Evolutionary conservation across 192 early-diverging fungal genomes (phyloP).

Genomic region (Podila epigama): DNA sequence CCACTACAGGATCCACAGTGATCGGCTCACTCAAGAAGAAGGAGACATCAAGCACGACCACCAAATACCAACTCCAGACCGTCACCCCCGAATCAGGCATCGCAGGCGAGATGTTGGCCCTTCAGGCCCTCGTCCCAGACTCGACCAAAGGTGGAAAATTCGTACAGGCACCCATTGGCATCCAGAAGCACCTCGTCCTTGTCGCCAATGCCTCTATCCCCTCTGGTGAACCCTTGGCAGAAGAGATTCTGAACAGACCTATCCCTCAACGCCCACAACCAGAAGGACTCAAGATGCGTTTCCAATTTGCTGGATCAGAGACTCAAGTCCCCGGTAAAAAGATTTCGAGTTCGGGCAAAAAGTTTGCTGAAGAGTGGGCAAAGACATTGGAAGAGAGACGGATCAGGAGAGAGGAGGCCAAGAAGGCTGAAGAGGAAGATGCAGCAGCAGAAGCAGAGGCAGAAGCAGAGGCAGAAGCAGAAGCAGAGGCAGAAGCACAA

Average conservation of each 20-base stretch:
- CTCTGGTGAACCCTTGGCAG: conserved; percentile 37
- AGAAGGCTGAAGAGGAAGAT: conserved; percentile 18
- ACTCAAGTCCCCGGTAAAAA: conserved; percentile 38
- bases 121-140: conserved; percentile 27
- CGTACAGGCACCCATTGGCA: conserved; percentile 30
- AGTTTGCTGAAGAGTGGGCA: conserved; percentile 26
- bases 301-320: conserved; percentile 56
- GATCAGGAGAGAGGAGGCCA: conserved; percentile 12
- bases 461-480: conserved; percentile 2
- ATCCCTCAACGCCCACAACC: conserved; percentile 54
- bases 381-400: conserved; percentile 27
- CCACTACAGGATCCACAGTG: conserved; percentile 8
- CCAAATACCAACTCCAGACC: conserved; percentile 38
- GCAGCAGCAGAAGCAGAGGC: conserved; percentile 14
- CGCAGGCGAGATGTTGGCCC: conserved; percentile 35
- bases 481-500: conserved; percentile 2
- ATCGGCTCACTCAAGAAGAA: conserved; percentile 42
- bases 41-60: conserved; percentile 17
- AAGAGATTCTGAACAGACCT: conserved; percentile 51
- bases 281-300: conserved; percentile 57
- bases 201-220: conserved; percentile 27
- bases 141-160: conserved; percentile 16
- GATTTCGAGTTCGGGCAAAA: conserved; percentile 30
- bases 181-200: conserved; percentile 27
- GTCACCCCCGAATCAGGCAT: conserved; percentile 35